Evolutionary conservation across 495 filamentous ascomycete genomes (phyloP), one percentile per base, ranked within the genome.

Genomic region (Clohesyomyces aquaticus): DNA sequence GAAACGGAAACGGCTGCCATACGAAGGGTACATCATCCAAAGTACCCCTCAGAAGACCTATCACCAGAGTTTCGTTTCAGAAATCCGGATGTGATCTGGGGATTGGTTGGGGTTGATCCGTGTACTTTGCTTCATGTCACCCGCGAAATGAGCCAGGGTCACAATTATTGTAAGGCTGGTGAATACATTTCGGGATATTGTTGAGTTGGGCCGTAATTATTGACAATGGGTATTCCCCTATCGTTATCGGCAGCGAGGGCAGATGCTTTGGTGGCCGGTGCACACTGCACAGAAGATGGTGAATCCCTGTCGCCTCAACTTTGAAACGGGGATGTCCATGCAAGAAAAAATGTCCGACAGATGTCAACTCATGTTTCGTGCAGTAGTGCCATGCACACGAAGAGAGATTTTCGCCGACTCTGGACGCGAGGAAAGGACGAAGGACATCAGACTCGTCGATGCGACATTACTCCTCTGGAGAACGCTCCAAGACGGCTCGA

Each of bases 241-340:
- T 64, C 53, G 61, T 65, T 59, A 65, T 65, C 62, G 38, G 54
- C 35, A 16, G 59, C 41, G 23, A 8, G 16, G 51, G 47, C 19
- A 52, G n/a, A 47, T 38, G 32, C 32, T 38, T 38, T 14, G 32
- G 14, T 6, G 6, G 14, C 6, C 32, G 14, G 32, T 38, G 32
- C 32, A 23, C 19, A 19, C 23, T 55, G 55, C 62, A 65, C 22
- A 54, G 48, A 42, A 55, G 21, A 47, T 64, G 25, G 4, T 23
- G 18, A 29, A 57, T 41, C 53, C 53, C 53, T 52, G 61, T 51
- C 45, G 25, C 27, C 28, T 23, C n/a, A 23, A 46, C n/a, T 49
- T 14, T 53, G 59, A 43, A 59, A 65, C 54, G 6, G 47, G 61
- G 54, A 64, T 64, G 46, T 41, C 53, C 61, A 43, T 64, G 54